Percentiles rank a stretch among this genome's conserved stretches.
Conservation (phyloP, 2,329 filamentous ascomycete species). For the Gaeumannomyces sp. region DNA sequence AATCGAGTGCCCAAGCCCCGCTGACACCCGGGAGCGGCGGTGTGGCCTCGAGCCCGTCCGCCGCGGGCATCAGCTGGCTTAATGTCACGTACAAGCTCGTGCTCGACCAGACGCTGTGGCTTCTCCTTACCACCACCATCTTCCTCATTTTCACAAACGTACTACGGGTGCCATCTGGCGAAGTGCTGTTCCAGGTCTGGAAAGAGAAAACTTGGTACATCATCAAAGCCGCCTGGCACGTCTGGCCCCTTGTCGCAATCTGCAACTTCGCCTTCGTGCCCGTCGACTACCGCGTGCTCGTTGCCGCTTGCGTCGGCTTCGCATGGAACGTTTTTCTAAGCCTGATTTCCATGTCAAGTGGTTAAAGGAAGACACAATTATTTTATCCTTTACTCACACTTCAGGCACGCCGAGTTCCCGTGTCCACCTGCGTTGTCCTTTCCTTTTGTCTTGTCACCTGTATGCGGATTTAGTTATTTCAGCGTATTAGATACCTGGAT, state of each 20-base stretch:
- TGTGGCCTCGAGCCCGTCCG: not conserved
- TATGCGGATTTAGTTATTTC: not conserved
- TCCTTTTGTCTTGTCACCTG: not conserved
- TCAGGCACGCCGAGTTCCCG: not conserved
- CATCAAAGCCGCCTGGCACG: constrained; percentile 19
- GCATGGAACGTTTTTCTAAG: constrained; percentile 21
- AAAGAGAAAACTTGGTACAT: constrained; percentile 18
- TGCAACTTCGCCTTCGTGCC: constrained; percentile 21
- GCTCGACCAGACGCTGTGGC: constrained; percentile 20
- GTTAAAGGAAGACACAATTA: not conserved
- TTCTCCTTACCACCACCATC: constrained; percentile 15
- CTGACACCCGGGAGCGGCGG: constrained; percentile 8
- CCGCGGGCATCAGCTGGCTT: constrained; percentile 16
- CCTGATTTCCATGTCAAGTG: constrained; percentile 4
- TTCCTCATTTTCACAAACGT: constrained; percentile 21
- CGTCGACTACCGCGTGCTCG: constrained; percentile 20
- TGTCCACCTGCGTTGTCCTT: not conserved
- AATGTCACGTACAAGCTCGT: constrained; percentile 19
- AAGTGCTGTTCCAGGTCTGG: constrained; percentile 14
- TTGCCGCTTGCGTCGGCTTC: constrained; percentile 21
- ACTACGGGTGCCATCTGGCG: constrained; percentile 16
- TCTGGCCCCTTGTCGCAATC: constrained; percentile 21
- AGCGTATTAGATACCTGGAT: not conserved
- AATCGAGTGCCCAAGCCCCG: not conserved
- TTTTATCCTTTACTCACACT: not conserved